Evolutionary conservation across 2,329 filamentous ascomycete species (phyloP), one percentile per base, ranked within the genome.

Genomic region (Xylaria sp.): DNA sequence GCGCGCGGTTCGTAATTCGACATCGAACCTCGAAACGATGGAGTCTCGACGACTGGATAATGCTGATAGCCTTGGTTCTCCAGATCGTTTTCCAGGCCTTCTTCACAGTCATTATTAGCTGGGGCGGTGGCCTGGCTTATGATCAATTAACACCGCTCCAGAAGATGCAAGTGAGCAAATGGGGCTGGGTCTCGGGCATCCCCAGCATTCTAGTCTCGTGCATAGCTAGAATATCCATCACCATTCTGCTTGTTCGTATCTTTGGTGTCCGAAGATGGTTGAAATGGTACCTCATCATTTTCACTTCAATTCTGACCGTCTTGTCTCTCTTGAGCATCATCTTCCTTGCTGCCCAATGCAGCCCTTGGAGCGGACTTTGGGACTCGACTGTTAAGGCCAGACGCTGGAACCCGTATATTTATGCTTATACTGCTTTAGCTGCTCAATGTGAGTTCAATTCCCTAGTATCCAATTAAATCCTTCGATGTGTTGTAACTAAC

Each of bases 171-270:
- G 8, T 35, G 6, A 60, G 18, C 32, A 64, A 59, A 23, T 60
- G 54, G 63, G 23, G 23, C 6, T 65, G 37, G 48, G 2, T 65
- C 6, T 40, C 57, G 2, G 40, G 21, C 1, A 18, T 32, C 1
- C 58, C 58, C 8, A 51, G 51, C 10, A 29, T 62, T 12, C 50
- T 63, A 6, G 27, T 60, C 1, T 63, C 66, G 0, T 25, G n/a
- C 23, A 16, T 65, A 10, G 63, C 69, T 8, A 29, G 69, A 47
- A 57, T 70, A 13, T 70, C 69, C 3, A 66, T 68, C 12, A 53
- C 64, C 12, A 63, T 71, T 40, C 27, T 70, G 3, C 54, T 71
- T 2, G 47, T 63, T 6, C 69, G 54, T 16, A 60, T 70, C 8
- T 71, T 71, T 13, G 65, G 64, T 1, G 27, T 29, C 6, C 32